These are phyloP conservation scores for Medicago ruthenica DNA, from an alignment of 306 rosid genomes.

Conservation along the genomic window DNA sequence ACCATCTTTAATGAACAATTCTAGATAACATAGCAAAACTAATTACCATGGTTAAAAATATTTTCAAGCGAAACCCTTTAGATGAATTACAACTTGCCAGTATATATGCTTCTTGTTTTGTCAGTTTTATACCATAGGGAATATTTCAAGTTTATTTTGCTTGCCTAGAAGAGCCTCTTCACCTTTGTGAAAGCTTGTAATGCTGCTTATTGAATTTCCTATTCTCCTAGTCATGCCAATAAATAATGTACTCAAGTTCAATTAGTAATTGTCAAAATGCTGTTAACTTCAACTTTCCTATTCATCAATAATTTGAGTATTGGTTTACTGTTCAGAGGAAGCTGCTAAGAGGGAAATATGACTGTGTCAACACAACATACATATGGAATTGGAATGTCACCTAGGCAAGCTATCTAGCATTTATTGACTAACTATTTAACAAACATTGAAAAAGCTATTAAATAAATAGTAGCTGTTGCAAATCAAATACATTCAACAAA, in stretches of 20 bases:
- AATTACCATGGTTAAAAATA: neutral
- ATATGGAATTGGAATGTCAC: too few species aligned
- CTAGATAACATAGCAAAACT: neutral
- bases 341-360: too few species aligned
- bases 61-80: neutral
- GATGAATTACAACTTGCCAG: neutral
- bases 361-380: too few species aligned
- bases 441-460: too few species aligned
- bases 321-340: too few species aligned
- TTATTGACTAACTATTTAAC: too few species aligned
- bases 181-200: neutral
- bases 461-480: neutral
- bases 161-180: neutral
- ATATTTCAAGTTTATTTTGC: constrained; percentile 2
- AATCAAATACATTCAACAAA: constrained; percentile 1
- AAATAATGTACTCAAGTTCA: too few species aligned
- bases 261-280: too few species aligned
- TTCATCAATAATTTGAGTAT: too few species aligned
- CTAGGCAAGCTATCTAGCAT: too few species aligned
- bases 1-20: neutral
- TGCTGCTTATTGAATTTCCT: neutral
- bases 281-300: too few species aligned
- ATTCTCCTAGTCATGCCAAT: too few species aligned
- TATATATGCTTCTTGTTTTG: neutral
- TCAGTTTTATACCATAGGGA: neutral